A percentile compares a stretch with the other conserved stretches of the same genome.
Evolutionary conservation across 2,329 filamentous ascomycete species (phyloP).

Genomic region (Trichoderma guizhouense): DNA sequence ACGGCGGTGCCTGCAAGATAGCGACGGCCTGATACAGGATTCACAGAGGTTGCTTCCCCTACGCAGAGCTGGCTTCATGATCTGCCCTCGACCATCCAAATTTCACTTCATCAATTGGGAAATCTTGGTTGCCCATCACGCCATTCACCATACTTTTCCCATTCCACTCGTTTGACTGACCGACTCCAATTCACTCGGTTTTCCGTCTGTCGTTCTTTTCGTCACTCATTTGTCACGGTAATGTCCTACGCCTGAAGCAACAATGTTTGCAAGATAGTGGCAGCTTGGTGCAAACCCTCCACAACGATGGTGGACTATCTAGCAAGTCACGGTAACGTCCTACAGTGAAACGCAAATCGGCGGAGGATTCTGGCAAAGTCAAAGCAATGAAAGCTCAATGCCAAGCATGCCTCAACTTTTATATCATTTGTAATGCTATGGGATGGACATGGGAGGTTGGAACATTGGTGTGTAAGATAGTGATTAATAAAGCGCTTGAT

Average conservation of each 20-base stretch:
- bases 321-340: neutral
- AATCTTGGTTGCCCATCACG: slow-evolving; percentile 6
- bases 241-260: neutral
- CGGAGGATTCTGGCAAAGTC: neutral
- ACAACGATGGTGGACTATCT: neutral
- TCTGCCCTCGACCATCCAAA: neutral
- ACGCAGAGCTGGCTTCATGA: neutral
- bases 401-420: neutral
- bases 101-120: neutral
- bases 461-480: neutral
- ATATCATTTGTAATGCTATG: neutral
- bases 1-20: neutral
- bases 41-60: neutral
- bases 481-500: neutral
- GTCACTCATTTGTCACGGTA: neutral
- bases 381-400: neutral
- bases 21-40: too few species aligned
- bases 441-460: neutral
- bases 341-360: neutral
- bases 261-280: neutral
- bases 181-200: slow-evolving; percentile 12
- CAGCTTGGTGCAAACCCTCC: neutral
- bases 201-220: slow-evolving; percentile 12
- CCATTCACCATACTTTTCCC: neutral
- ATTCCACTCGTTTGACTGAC: slow-evolving; percentile 12